Conservation (phyloP, 2,329 filamentous ascomycete species). For the Fusarium lyarnte region DNA sequence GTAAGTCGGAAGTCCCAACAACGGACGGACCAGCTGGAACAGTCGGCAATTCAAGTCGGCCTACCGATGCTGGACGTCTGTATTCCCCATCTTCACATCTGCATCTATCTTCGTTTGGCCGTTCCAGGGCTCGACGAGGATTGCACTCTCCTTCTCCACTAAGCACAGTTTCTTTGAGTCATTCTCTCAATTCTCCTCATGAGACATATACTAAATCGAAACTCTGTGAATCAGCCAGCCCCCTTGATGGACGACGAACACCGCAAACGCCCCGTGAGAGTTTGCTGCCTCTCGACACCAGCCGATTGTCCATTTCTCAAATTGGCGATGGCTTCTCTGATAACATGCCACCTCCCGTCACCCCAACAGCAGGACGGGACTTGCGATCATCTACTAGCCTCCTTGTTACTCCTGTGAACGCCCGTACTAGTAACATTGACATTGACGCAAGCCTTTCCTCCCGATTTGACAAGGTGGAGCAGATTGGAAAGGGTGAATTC, state of each 20-base stretch:
- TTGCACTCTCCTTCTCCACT: conserved; percentile 50
- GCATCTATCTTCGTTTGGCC: conserved; percentile 52
- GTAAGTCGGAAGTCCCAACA: conserved; percentile 54
- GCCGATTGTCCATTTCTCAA: conserved; percentile 82
- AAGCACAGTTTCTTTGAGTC: conserved; percentile 40
- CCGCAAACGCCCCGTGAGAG: conserved; percentile 84
- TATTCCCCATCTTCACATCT: conserved; percentile 46
- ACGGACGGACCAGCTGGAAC: conserved; percentile 21
- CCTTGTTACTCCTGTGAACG: conserved; percentile 76
- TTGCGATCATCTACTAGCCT: conserved; percentile 59
- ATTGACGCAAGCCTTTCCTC: conserved; percentile 77
- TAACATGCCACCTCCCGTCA: conserved; percentile 70
- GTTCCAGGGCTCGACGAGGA: conserved; percentile 44
- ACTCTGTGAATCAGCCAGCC: conserved; percentile 66
- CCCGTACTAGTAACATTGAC: conserved; percentile 72
- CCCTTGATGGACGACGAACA: conserved; percentile 67
- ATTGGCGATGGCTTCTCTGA: conserved; percentile 52
- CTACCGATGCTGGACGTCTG: conserved; percentile 47
- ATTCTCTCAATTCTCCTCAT: conserved; percentile 44
- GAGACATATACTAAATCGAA: conserved; percentile 62
- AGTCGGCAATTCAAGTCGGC: conserved; percentile 23
- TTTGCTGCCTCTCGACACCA: conserved; percentile 80
- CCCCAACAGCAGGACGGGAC: conserved; percentile 74
- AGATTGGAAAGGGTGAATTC: conserved; percentile 89
- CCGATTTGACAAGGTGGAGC: conserved; percentile 83